A percentile compares a stretch with the other conserved stretches of the same genome.
These are phyloP conservation scores for Salix dunnii DNA, from an alignment of 345 rosid species.

Conservation along the genomic window DNA sequence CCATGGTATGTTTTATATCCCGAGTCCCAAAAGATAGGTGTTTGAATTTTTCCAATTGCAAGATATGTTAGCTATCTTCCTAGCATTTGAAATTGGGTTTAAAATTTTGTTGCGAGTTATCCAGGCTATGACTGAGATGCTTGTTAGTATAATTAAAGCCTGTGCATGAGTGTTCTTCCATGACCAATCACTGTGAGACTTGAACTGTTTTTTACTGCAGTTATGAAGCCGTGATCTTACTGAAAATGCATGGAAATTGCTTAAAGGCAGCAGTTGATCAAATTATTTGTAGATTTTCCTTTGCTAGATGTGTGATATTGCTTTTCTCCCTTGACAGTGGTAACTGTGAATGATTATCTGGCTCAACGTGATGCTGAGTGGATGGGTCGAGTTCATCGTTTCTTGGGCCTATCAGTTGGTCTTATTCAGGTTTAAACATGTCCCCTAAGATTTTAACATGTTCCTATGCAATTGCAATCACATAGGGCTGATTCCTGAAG, in stretches of 20 bases:
- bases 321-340: slow-evolving; percentile 56
- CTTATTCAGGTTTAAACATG: slow-evolving; percentile 66
- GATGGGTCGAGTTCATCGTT: slow-evolving; percentile 98
- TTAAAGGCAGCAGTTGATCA: too few species aligned
- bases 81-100: not conserved
- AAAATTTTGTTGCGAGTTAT: not conserved
- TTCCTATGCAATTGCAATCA: not conserved
- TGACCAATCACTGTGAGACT: too few species aligned
- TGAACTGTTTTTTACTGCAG: too few species aligned
- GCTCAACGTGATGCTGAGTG: slow-evolving; percentile 99
- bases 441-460: too few species aligned
- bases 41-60: not conserved
- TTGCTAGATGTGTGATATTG: slow-evolving; percentile 1
- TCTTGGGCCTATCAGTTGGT: slow-evolving; percentile 92
- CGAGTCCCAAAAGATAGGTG: not conserved
- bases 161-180: too few species aligned
- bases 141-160: not conserved
- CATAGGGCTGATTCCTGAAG: not conserved
- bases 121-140: not conserved
- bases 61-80: not conserved
- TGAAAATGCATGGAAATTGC: too few species aligned
- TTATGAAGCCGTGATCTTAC: too few species aligned
- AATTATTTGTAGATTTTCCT: not conserved
- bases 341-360: slow-evolving; percentile 92
- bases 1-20: slow-evolving; percentile 64